These are phyloP conservation scores for Entomortierella beljakovae DNA, from an alignment of 192 early-diverging fungal species.

Conservation along the genomic window DNA sequence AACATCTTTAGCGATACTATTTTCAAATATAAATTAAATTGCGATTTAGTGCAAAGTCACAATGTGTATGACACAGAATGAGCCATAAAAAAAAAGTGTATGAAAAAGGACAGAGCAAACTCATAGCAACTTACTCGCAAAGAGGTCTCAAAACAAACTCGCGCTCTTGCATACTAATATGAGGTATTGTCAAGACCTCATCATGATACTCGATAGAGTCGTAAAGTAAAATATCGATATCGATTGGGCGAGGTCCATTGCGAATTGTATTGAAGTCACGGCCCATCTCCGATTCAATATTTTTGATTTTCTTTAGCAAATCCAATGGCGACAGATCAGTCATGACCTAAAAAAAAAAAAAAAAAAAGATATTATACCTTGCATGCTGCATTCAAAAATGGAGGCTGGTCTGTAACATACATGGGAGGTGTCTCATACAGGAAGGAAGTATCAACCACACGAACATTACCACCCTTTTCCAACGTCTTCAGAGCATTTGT, in stretches of 20 bases:
- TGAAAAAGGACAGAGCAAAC: too few relatives aligned
- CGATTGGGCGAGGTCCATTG: conserved; percentile 93
- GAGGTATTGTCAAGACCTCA: conserved; percentile 87
- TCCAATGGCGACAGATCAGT: conserved; percentile 81
- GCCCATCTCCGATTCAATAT: conserved; percentile 87
- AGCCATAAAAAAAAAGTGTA: background rate
- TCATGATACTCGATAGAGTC: conserved; percentile 74
- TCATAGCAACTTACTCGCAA: conserved; percentile 76
- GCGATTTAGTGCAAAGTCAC: background rate
- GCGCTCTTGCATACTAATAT: conserved; percentile 88
- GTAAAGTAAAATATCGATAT: conserved; percentile 97
- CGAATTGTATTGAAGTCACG: conserved; percentile 68
- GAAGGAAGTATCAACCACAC: conserved; percentile 91
- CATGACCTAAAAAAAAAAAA: conserved; percentile 60
- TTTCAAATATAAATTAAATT: background rate
- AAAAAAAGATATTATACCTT: conserved; percentile 61
- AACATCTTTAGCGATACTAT: conserved; percentile 86
- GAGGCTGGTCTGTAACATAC: conserved; percentile 93
- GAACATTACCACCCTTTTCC: conserved; percentile 52
- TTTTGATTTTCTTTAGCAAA: conserved; percentile 82
- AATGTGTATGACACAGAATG: background rate
- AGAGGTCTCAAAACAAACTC: conserved; percentile 96
- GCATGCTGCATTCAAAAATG: conserved; percentile 91
- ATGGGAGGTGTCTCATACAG: conserved; percentile 97
- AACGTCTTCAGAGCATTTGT: conserved; percentile 73